Evolutionary conservation across 148 eudicot species (phyloP), one percentile per base, ranked within the genome.

Genomic region (Fagopyrum tataricum): DNA sequence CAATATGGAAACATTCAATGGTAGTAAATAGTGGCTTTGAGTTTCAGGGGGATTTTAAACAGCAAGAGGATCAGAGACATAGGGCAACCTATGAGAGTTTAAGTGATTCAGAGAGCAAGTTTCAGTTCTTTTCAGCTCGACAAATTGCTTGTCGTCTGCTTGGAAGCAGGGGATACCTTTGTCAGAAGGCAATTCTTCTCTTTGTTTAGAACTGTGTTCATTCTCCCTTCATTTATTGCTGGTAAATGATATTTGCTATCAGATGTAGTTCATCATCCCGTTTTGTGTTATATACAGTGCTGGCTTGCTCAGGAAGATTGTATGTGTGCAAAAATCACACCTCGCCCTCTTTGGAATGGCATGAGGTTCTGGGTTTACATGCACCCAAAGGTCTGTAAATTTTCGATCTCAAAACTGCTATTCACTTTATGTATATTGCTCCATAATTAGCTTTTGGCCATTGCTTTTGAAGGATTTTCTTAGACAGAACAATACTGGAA

Each of bases 121-220:
- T 90, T 75, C 96, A 88, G 43, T 95, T 95, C 77, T 95, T 85
- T 80, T 75, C 97, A 68, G 94, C 99, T 51, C 89, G 97, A 26
- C 99, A 95, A 77, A 83, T 95, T 74, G 99, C 99, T 43, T 95
- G 99, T 76, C 97, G 99, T 74, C 83, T 95, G 79, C 92, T 95
- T 71, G 99, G 99, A 66, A 95, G 99, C 74, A 88, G 94, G 82
- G 93, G 88, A 68, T 95, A 95, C 76, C 94, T 95, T 73, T 95
- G 99, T 79, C 99, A 95, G 76, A 95, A 88, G 90, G 99, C 88
- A 80, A 44, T 62, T 72, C 53, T 44, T 49, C 14, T 55, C 49
- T 42, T 26, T 59, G 15, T 61, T 40, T 17, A 5, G 43, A 42
- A 37, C 39, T 64, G 69, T 64, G 18, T 21, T 64, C 6, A 8